A percentile compares a stretch with the other conserved stretches of the same genome.
phyloP scores from a whole-genome alignment of 129 eudicot species.

The Daucus carota region DNA sequence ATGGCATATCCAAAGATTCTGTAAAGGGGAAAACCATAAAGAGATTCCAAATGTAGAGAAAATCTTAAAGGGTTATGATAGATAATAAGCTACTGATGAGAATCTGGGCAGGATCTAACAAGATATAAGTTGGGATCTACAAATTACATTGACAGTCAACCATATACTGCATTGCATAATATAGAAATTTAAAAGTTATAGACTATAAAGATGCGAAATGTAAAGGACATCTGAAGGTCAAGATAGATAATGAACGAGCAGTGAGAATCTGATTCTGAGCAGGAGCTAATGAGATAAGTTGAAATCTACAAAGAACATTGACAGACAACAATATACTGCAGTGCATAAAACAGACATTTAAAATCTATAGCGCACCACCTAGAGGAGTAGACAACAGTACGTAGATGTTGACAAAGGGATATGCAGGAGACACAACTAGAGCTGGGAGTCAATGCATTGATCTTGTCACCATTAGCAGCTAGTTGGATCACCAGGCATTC shows the following conservation, averaged over 20 bases:
- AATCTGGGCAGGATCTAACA: background rate
- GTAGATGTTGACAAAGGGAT: background rate
- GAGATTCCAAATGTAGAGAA: background rate
- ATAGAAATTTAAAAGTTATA: background rate
- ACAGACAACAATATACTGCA: background rate
- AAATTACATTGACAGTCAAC: background rate
- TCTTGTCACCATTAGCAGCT: background rate
- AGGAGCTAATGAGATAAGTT: background rate
- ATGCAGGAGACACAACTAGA: background rate
- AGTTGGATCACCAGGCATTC: background rate
- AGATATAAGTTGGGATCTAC: background rate
- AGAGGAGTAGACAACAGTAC: background rate
- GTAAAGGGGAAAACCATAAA: background rate
- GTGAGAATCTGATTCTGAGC: background rate
- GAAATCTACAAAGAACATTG: background rate
- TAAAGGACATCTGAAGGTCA: background rate
- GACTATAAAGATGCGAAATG: background rate
- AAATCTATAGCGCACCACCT: background rate
- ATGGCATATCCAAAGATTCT: background rate
- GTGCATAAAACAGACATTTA: background rate
- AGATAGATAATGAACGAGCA: background rate
- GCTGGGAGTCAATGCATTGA: background rate
- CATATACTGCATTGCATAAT: background rate
- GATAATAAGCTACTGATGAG: background rate
- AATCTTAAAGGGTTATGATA: background rate